Evolutionary conservation across 345 rosid species (phyloP), one percentile per base, ranked within the genome.

Genomic region (Mangifera indica): DNA sequence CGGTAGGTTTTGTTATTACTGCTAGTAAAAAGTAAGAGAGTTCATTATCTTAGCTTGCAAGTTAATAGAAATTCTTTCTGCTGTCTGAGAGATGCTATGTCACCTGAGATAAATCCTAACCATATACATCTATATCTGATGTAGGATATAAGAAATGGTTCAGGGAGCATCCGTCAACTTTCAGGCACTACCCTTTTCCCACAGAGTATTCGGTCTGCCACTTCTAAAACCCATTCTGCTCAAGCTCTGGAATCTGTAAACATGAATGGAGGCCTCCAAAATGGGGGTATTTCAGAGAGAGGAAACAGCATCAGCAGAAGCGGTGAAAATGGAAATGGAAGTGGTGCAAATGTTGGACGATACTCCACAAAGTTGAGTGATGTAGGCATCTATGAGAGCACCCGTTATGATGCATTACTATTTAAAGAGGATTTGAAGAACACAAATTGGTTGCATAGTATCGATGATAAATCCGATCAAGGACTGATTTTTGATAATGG

Each of bases 381-480:
- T 67, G 79, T 75, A 32, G 97, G 91, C 86, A 81, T 87, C 72
- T 89, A 89, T 0, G 97, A 95, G 80, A 95, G 97, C 82, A 89
- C 98, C 5, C 91, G 96, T 3, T 95, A 95, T 59, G 97, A 95
- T 60, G 88, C 96, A 48, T 83, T 92, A 75, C 69, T 92, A 80
- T 91, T 92, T n/a, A 89, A 89, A 75, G 99, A 92, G 79, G 99
- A 92, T 69, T 81, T 87, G 77, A 95, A 84, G 80, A 88, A 91
- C 87, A 92, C 88, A 48, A 89, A 83, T 82, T 95, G 98, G 99
- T 83, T 95, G 74, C 99, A 90, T 76, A 86, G 98, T 29, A 73
- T 91, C 0, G 99, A 95, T 59, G 99, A 91, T 71, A 85, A 89
- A 78, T 89, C 91, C 0, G 97, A 92, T 73, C 88, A 82, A 48